These are phyloP conservation scores for Fusarium heterosporum DNA, from an alignment of 2,329 filamentous ascomycete genomes.

Conservation along the genomic window DNA sequence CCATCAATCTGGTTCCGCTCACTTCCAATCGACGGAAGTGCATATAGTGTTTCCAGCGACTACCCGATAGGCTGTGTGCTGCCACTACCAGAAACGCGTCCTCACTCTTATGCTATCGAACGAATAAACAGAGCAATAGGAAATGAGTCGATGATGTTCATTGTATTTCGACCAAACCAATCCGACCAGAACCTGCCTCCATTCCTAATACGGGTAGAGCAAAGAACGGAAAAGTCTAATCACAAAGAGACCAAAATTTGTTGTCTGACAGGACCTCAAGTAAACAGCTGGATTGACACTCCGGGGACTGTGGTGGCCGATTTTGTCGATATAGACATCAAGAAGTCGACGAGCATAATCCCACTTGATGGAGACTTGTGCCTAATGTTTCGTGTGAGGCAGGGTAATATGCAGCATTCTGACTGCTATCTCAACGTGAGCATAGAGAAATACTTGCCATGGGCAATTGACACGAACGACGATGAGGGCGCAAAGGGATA, in stretches of 20 bases:
- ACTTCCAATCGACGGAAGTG: neutral
- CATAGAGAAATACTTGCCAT: neutral
- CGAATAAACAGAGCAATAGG: neutral
- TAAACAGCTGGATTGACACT: neutral
- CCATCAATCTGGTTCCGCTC: neutral
- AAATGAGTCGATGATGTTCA: neutral
- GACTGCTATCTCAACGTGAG: slow-evolving; percentile 4
- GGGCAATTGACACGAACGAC: neutral
- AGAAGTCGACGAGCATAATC: neutral
- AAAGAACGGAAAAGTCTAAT: neutral
- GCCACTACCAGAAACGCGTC: neutral
- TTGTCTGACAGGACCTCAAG: neutral
- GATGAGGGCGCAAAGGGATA: neutral
- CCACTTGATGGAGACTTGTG: neutral
- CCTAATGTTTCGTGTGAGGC: neutral
- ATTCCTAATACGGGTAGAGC: neutral
- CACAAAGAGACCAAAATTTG: neutral
- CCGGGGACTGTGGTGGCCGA: neutral
- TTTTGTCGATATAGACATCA: neutral
- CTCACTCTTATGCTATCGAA: neutral
- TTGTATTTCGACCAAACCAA: neutral
- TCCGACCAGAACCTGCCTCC: neutral
- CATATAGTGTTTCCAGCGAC: neutral
- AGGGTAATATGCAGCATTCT: neutral
- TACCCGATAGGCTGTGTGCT: neutral